Conservation (phyloP, 768 basidiomycete genomes). For the Tylopilus intermedius region DNA sequence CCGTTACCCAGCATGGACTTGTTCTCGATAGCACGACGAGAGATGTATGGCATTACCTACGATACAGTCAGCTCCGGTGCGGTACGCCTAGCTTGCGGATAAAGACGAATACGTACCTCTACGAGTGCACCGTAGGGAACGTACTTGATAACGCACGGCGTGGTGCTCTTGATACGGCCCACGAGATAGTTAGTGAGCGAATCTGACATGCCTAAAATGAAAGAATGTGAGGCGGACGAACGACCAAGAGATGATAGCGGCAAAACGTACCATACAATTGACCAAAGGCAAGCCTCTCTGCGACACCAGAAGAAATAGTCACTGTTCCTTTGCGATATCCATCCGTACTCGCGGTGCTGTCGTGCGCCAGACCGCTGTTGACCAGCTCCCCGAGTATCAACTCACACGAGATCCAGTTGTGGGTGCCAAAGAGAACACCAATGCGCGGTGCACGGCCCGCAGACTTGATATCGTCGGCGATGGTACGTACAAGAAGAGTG, state of each 20-base stretch:
- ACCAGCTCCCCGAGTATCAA: conserved; percentile 60
- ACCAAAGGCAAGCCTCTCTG: conserved; percentile 66
- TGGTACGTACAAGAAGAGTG: conserved; percentile 42
- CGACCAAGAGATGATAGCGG: background rate
- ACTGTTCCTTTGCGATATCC: conserved; percentile 29
- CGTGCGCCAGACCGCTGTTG: conserved; percentile 43
- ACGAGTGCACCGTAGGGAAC: conserved; percentile 70
- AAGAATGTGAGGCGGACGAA: background rate
- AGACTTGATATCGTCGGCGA: conserved; percentile 47
- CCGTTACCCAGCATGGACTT: conserved; percentile 78
- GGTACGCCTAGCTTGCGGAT: too few relatives aligned
- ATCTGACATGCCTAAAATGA: conserved; percentile 32
- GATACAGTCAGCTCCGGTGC: background rate
- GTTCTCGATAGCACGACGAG: conserved; percentile 88
- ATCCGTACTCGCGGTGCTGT: conserved; percentile 9
- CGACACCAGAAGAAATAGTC: conserved; percentile 47
- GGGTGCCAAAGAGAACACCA: conserved; percentile 81
- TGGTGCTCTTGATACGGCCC: too few relatives aligned
- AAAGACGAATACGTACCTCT: conserved; percentile 40
- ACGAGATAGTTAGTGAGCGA: too few relatives aligned
- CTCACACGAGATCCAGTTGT: conserved; percentile 69
- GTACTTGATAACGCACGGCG: conserved; percentile 68
- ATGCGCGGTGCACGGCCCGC: conserved; percentile 29
- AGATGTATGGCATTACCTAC: conserved; percentile 86
- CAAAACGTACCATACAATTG: conserved; percentile 71